These are phyloP conservation scores for Smallanthus sonchifolius DNA, from an alignment of 129 eudicot genomes.

Conservation along the genomic window DNA sequence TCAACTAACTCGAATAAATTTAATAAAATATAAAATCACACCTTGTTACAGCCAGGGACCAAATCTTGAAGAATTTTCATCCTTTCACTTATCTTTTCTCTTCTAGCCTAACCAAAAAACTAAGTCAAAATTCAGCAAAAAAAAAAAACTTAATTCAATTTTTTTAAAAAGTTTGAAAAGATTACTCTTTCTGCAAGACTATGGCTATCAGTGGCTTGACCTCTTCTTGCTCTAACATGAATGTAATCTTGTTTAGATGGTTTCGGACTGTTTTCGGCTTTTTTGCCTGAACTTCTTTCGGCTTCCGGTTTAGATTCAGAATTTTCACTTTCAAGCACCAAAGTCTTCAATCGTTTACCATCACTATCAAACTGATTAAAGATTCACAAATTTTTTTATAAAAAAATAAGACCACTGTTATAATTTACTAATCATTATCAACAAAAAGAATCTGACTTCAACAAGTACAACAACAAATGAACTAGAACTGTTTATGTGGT, in stretches of 20 bases:
- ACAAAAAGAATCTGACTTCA: constrained; percentile 11
- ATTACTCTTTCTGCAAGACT: constrained; percentile 96
- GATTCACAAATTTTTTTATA: background rate
- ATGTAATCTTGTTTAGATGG: constrained; percentile 86
- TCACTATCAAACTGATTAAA: constrained; percentile 58
- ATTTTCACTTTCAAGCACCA: constrained; percentile 49
- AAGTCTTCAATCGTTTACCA: constrained; percentile 56
- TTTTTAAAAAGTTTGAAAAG: background rate
- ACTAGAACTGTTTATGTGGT: constrained; percentile 7
- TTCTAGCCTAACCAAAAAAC: constrained; percentile 66
- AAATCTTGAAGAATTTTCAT: constrained; percentile 97
- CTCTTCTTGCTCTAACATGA: constrained; percentile 95
- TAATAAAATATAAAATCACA: constrained; percentile 2
- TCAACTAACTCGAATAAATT: background rate
- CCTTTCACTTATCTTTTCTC: constrained; percentile 99
- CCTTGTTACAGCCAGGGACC: constrained; percentile 97
- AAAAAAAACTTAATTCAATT: background rate
- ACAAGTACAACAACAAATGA: constrained; percentile 16
- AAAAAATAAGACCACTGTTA: background rate
- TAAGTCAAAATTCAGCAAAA: background rate
- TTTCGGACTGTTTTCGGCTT: constrained; percentile 44
- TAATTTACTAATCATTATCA: background rate
- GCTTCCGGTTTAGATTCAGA: constrained; percentile 44
- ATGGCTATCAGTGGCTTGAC: constrained; percentile 99
- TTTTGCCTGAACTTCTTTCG: constrained; percentile 63